Evolutionary conservation across 179 eudicot genomes (phyloP).

Genomic region (Beta corolliflora): DNA sequence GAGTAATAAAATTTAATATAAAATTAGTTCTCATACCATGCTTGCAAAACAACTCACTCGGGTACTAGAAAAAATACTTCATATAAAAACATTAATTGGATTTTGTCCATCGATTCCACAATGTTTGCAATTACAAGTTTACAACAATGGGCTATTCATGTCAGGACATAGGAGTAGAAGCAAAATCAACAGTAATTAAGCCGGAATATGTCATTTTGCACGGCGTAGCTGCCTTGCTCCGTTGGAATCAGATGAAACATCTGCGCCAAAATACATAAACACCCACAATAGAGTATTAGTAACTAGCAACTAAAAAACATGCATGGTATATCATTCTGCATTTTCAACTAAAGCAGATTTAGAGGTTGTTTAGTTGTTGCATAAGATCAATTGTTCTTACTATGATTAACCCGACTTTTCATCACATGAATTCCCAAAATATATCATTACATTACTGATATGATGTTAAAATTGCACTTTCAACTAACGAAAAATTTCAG

Average conservation of each 20-base stretch:
- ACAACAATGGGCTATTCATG: background rate
- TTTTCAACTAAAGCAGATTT: too few species aligned
- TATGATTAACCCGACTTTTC: too few species aligned
- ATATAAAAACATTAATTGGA: too few species aligned
- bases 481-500: background rate
- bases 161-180: background rate
- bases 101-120: background rate
- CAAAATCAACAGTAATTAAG: conserved; percentile 65
- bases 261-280: conserved; percentile 37
- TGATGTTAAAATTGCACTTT: background rate
- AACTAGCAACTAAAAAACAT: background rate
- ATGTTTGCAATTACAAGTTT: background rate
- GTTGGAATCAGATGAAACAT: conserved; percentile 84
- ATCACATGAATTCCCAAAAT: too few species aligned
- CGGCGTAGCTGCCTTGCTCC: conserved; percentile 60
- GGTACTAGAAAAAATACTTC: too few species aligned
- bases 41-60: too few species aligned
- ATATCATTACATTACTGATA: too few species aligned
- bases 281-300: background rate
- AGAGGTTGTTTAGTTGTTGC: too few species aligned
- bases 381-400: too few species aligned
- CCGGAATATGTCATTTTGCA: conserved; percentile 88
- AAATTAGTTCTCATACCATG: too few species aligned
- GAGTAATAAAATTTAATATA: too few species aligned
- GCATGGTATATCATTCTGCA: too few species aligned